Conservation (phyloP, 176 grass and related monocot genomes). For the Oryza glaberrima region DNA sequence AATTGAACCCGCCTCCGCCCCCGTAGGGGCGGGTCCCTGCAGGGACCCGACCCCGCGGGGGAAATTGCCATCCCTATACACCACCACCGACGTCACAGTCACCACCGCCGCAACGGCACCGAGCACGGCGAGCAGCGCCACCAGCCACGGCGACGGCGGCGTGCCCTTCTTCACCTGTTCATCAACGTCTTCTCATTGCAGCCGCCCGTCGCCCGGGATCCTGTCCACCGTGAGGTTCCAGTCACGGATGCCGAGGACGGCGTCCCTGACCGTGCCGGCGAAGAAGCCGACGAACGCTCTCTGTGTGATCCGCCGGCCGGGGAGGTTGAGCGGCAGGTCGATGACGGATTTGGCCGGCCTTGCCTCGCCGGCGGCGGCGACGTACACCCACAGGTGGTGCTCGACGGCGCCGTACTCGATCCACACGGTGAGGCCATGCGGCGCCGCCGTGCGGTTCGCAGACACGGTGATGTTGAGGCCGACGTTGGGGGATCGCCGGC, state of each 20-base stretch:
- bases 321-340: background rate
- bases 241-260: background rate
- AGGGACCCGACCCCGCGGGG: too few relatives aligned
- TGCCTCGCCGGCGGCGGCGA: background rate
- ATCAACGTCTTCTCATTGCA: too few relatives aligned
- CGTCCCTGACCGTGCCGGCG: background rate
- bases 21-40: too few relatives aligned
- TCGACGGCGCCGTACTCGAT: constrained; percentile 26
- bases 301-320: background rate
- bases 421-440: constrained; percentile 17
- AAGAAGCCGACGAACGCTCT: constrained; percentile 16
- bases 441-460: background rate
- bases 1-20: too few relatives aligned
- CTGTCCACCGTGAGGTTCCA: background rate
- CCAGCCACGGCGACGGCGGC: background rate
- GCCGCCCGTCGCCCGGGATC: background rate
- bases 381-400: constrained; percentile 24
- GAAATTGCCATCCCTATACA: background rate
- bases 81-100: background rate
- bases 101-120: background rate
- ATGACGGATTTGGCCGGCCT: constrained; percentile 17
- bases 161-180: background rate
- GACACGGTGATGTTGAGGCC: constrained; percentile 46
- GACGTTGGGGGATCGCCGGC: background rate
- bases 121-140: background rate